phyloP scores from a whole-genome alignment of 805 yeast genomes.

The Dipodascus geniculatus region DNA sequence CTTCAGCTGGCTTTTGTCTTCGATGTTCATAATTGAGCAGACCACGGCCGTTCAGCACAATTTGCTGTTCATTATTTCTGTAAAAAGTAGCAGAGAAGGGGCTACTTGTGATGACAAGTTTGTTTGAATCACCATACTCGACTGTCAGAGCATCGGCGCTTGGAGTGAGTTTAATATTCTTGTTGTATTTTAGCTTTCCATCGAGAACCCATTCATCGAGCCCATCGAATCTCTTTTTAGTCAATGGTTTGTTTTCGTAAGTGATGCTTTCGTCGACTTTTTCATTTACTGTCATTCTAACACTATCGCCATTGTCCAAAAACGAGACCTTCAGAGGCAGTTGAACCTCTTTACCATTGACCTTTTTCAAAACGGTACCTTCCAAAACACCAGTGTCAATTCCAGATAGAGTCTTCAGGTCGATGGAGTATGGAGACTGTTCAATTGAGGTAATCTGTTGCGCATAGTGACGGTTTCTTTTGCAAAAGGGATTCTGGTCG shows the following conservation, averaged over 20 bases:
- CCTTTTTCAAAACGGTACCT: constrained; percentile 30
- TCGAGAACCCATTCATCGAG: constrained; percentile 49
- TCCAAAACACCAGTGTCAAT: constrained; percentile 25
- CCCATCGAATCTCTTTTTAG: constrained; percentile 44
- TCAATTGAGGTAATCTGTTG: constrained; percentile 22
- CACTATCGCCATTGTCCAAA: constrained; percentile 43
- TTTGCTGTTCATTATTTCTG: constrained; percentile 34
- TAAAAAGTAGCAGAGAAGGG: constrained; percentile 42
- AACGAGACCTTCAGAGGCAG: constrained; percentile 50
- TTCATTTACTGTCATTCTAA: constrained; percentile 66
- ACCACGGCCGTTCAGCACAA: constrained; percentile 55
- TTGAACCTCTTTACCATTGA: constrained; percentile 29
- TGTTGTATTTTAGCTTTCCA: constrained; percentile 12
- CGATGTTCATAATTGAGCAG: constrained; percentile 78
- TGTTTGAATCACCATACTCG: constrained; percentile 32
- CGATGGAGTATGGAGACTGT: constrained; percentile 32
- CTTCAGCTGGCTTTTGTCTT: constrained; percentile 37
- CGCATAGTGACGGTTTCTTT: constrained; percentile 64
- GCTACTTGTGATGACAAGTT: constrained; percentile 31
- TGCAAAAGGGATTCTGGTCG: constrained; percentile 72
- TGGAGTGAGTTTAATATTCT: constrained; percentile 4
- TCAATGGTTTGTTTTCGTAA: constrained; percentile 23
- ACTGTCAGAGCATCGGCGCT: background rate
- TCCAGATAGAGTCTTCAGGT: constrained; percentile 23
- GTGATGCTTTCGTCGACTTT: constrained; percentile 19